Evolutionary conservation across 352 stramenopile genomes (phyloP).

Genomic region (Phytophthora sp.): DNA sequence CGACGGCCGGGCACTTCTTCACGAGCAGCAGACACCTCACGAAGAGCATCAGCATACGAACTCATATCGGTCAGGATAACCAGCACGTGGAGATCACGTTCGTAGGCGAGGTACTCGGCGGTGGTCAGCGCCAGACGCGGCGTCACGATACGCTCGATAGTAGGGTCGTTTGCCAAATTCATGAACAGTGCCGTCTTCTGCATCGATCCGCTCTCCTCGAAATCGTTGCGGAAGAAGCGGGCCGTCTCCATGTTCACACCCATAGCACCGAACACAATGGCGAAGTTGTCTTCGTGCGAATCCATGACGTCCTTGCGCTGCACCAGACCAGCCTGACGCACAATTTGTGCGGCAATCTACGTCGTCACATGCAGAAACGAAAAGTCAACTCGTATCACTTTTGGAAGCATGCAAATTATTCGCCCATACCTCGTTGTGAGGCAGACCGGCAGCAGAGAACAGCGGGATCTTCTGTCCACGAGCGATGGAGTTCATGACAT

Average conservation of each 20-base stretch:
- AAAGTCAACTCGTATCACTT: conserved; percentile 12
- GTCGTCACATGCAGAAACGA: neutral
- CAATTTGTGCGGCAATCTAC: conserved; percentile 98
- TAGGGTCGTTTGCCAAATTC: conserved; percentile 99
- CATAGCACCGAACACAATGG: conserved; percentile 99
- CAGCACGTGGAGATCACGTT: conserved; percentile 99
- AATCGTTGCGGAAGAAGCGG: conserved; percentile 97
- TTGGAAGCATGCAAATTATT: too few species aligned
- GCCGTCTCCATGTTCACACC: conserved; percentile 99
- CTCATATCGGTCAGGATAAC: conserved; percentile 99
- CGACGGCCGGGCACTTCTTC: conserved; percentile 97
- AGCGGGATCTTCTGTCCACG: conserved; percentile 99
- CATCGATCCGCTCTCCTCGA: conserved; percentile 98
- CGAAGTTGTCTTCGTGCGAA: conserved; percentile 99
- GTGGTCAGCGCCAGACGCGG: conserved; percentile 98
- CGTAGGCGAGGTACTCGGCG: conserved; percentile 99
- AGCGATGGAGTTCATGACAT: conserved; percentile 99
- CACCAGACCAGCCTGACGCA: conserved; percentile 98
- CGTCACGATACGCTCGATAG: conserved; percentile 99
- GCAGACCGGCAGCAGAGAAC: conserved; percentile 98
- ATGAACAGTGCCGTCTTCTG: conserved; percentile 99
- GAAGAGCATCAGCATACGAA: conserved; percentile 98
- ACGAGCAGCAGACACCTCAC: conserved; percentile 95
- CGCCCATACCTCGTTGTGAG: conserved; percentile 98
- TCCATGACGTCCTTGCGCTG: conserved; percentile 98